Conservation (phyloP, 768 basidiomycete genomes). For the Russula emetica region DNA sequence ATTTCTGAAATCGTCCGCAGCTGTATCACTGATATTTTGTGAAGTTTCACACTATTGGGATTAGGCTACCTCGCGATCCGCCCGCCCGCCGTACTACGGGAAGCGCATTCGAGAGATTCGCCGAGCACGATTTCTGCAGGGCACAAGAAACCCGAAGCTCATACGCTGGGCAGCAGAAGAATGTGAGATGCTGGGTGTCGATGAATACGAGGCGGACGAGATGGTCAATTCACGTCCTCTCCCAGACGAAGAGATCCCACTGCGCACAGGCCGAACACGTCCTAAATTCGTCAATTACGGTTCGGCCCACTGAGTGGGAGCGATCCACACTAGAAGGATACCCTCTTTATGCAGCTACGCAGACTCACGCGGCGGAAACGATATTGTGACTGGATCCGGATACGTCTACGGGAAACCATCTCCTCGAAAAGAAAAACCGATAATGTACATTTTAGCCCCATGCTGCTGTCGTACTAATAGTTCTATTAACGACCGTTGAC, state of each 20-base stretch:
- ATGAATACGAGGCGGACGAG: conserved; percentile 24
- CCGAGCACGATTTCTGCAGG: conserved; percentile 13
- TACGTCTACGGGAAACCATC: not conserved
- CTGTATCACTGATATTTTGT: not conserved
- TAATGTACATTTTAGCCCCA: conserved; percentile 42
- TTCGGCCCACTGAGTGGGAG: conserved; percentile 10
- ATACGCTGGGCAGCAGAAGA: conserved; percentile 28
- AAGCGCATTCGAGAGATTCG: conserved; percentile 12
- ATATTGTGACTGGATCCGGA: conserved; percentile 16
- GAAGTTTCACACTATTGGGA: conserved; percentile 11
- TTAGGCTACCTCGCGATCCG: conserved; percentile 14
- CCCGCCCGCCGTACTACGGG: conserved; percentile 10
- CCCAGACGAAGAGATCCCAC: conserved; percentile 24
- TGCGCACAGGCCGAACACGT: conserved; percentile 17
- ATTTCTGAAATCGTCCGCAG: not conserved
- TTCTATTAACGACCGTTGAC: conserved; percentile 3
- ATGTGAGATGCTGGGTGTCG: conserved; percentile 8
- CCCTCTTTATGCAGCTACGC: not conserved
- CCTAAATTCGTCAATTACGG: conserved; percentile 21
- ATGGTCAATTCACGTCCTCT: conserved; percentile 27
- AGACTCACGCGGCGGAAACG: conserved; percentile 4
- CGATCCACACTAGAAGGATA: not conserved
- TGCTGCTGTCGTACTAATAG: conserved; percentile 51
- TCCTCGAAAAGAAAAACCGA: not conserved
- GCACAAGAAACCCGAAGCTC: conserved; percentile 17